phyloP scores from a whole-genome alignment of 208 protist species.

The Herpetomonas samuelpessoai region DNA sequence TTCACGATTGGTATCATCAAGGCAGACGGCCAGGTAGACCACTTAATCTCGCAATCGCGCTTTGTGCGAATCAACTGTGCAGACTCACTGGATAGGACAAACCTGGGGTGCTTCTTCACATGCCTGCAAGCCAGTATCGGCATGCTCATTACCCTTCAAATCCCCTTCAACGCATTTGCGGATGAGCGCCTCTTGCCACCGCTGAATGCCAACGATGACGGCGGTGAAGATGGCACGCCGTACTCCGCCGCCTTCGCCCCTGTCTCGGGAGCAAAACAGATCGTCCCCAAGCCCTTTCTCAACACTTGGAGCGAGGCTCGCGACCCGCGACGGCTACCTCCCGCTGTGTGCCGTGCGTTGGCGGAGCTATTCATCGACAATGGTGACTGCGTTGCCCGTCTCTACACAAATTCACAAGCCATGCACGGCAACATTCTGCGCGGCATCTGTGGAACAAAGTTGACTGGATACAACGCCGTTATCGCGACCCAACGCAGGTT shows the following conservation, averaged over 20 bases:
- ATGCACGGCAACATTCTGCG: conserved; percentile 92
- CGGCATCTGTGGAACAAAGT: conserved; percentile 60
- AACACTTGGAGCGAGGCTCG: conserved; percentile 70
- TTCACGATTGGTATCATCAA: conserved; percentile 67
- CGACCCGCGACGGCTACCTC: conserved; percentile 45
- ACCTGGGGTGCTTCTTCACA: conserved; percentile 91
- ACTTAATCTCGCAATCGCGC: conserved; percentile 52
- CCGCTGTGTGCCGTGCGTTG: conserved; percentile 45
- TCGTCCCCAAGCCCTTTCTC: conserved; percentile 53
- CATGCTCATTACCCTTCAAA: conserved; percentile 71
- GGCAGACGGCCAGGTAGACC: conserved; percentile 39
- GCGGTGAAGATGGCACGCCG: conserved; percentile 14
- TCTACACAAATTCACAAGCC: conserved; percentile 93
- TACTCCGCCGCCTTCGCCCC: conserved; percentile 37
- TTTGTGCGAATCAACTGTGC: conserved; percentile 93
- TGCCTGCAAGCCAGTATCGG: conserved; percentile 75
- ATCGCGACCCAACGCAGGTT: conserved; percentile 82
- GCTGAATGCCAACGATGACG: conserved; percentile 43
- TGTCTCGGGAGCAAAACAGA: conserved; percentile 33
- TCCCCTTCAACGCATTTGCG: conserved; percentile 45
- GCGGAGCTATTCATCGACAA: conserved; percentile 80
- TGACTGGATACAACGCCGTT: conserved; percentile 72
- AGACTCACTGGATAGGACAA: conserved; percentile 94
- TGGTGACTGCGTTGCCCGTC: conserved; percentile 86
- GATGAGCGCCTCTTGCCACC: conserved; percentile 48